phyloP scores from a whole-genome alignment of 2,329 filamentous ascomycete species.

The Diplocarpon mali region DNA sequence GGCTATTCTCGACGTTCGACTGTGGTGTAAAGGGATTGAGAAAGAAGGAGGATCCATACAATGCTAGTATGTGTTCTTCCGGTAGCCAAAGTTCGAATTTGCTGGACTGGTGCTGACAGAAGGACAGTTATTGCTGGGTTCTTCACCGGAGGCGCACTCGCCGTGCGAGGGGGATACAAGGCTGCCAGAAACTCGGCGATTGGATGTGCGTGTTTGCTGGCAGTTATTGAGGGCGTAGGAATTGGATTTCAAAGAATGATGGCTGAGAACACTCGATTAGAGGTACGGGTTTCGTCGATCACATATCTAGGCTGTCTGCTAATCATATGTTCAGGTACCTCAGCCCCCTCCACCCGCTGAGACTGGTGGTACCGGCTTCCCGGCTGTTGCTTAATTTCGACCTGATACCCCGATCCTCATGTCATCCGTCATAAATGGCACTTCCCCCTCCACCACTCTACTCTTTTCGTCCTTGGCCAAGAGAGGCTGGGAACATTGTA shows the following conservation, averaged over 20 bases:
- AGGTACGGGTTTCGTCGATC: conserved; percentile 38
- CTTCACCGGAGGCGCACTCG: conserved; percentile 87
- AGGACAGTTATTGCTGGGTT: conserved; percentile 73
- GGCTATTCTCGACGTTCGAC: conserved; percentile 90
- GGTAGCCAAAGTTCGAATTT: not conserved
- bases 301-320: not conserved
- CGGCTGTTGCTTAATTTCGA: conserved; percentile 21
- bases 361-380: conserved; percentile 22
- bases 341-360: conserved; percentile 25
- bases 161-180: conserved; percentile 82
- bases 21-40: conserved; percentile 89
- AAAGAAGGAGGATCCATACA: conserved; percentile 97
- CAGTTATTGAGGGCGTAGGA: conserved; percentile 93
- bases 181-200: conserved; percentile 93
- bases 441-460: conserved; percentile 20
- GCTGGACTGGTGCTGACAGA: conserved; percentile 8
- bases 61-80: conserved; percentile 52
- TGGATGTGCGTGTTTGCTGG: conserved; percentile 85
- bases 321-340: conserved; percentile 18
- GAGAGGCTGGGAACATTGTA: conserved; percentile 21
- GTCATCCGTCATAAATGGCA: conserved; percentile 15
- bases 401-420: conserved; percentile 8
- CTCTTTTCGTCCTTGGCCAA: conserved; percentile 24
- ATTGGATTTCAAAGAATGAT: conserved; percentile 94
- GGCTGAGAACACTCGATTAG: conserved; percentile 76